Percentiles rank a stretch among this genome's conserved stretches.
These are phyloP conservation scores for Apostasia shenzhenica DNA, from an alignment of 106 monocot genomes.

Conservation along the genomic window DNA sequence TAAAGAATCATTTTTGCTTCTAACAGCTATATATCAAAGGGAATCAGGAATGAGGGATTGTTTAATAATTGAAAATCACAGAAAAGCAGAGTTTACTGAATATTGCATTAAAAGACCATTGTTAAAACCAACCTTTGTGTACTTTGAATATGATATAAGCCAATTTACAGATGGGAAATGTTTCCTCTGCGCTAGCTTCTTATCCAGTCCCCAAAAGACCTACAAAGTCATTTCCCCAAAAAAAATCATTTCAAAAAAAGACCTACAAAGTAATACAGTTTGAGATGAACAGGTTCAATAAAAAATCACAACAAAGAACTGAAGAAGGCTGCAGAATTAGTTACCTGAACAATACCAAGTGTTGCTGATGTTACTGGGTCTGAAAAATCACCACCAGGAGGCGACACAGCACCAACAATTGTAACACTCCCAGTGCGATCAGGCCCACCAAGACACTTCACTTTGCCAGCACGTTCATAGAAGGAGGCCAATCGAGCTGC, in stretches of 20 bases:
- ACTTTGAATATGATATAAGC: slow-evolving; percentile 99
- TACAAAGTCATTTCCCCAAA: slow-evolving; percentile 12
- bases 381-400: slow-evolving; percentile 99
- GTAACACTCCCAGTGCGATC: slow-evolving; percentile 92
- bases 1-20: too few species aligned
- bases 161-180: slow-evolving; percentile 99
- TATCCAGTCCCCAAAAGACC: slow-evolving; percentile 99
- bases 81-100: not conserved
- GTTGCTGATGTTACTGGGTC: slow-evolving; percentile 99
- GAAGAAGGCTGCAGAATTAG: not conserved
- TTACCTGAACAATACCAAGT: slow-evolving; percentile 98
- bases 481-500: slow-evolving; percentile 97
- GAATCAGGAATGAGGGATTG: too few species aligned
- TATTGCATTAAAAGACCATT: not conserved
- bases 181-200: slow-evolving; percentile 99
- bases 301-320: not conserved
- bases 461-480: slow-evolving; percentile 99
- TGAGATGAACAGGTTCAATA: slow-evolving; percentile 2
- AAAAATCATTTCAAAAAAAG: not conserved
- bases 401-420: slow-evolving; percentile 99
- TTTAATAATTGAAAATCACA: not conserved
- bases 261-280: too few species aligned
- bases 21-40: too few species aligned
- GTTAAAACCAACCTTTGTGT: slow-evolving; percentile 58
- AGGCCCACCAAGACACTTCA: slow-evolving; percentile 84